A percentile compares a stretch with the other conserved stretches of the same genome.
These are phyloP conservation scores for Fusarium praegraminearum DNA, from an alignment of 2,329 filamentous ascomycete genomes.

Conservation along the genomic window DNA sequence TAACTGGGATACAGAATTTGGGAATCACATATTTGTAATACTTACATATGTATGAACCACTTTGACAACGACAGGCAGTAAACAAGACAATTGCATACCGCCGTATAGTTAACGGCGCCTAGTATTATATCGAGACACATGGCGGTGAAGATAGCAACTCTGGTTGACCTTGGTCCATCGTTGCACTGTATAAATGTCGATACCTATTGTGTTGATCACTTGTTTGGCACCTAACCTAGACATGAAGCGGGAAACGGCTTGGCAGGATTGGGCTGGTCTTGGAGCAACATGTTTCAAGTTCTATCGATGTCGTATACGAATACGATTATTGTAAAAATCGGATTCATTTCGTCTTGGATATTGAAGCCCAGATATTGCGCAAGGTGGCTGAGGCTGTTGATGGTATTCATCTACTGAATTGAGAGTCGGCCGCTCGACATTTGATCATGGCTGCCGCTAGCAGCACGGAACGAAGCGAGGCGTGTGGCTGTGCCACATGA, in stretches of 20 bases:
- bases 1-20: neutral
- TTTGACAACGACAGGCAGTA: neutral
- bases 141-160: neutral
- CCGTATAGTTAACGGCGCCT: no score
- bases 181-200: neutral
- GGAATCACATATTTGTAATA: neutral
- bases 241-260: neutral
- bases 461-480: slow-evolving; percentile 25
- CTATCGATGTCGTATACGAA: neutral
- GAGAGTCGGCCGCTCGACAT: slow-evolving; percentile 20
- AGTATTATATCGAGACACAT: neutral
- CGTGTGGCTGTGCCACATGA: slow-evolving; percentile 28
- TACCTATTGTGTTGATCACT: neutral
- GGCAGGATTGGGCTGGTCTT: neutral
- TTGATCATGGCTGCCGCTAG: slow-evolving; percentile 15
- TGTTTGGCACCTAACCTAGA: neutral
- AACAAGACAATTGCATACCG: neutral
- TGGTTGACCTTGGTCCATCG: neutral
- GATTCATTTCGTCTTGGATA: neutral
- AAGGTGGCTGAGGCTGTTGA: neutral
- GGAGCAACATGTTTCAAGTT: neutral
- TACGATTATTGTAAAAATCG: neutral
- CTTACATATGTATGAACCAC: neutral
- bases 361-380: neutral
- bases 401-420: neutral